Evolutionary conservation across 768 basidiomycete genomes (phyloP).

Genomic region (Boletus speciosus): DNA sequence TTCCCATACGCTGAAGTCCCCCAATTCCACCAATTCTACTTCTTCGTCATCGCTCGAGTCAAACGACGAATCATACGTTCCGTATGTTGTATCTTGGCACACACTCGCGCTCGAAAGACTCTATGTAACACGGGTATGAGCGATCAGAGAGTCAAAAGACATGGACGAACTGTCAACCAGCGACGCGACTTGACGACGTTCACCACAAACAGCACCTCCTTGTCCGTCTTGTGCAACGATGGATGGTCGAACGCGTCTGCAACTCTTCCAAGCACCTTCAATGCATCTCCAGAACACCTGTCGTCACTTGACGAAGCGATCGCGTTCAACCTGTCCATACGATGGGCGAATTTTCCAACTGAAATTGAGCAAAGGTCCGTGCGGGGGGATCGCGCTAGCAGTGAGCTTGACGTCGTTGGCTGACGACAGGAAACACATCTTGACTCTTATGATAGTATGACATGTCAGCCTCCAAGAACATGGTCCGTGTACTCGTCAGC

Average conservation of each 20-base stretch:
- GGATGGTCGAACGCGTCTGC: constrained; percentile 32
- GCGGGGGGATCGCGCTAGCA: not conserved
- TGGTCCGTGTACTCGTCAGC: constrained; percentile 5
- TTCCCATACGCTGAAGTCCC: constrained; percentile 13
- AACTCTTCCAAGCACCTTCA: constrained; percentile 25
- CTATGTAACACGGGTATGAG: not conserved
- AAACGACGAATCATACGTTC: constrained; percentile 8
- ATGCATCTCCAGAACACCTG: constrained; percentile 9
- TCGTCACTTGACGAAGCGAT: not conserved
- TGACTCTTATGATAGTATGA: not conserved
- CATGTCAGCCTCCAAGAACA: constrained; percentile 17
- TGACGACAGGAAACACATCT: not conserved
- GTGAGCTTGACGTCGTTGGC: not conserved
- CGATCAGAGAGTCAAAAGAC: not conserved
- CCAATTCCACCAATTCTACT: constrained; percentile 13
- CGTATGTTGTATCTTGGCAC: not conserved
- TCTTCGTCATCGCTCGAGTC: constrained; percentile 19
- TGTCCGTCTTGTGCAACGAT: constrained; percentile 15
- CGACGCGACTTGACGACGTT: constrained; percentile 23
- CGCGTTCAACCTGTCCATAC: constrained; percentile 7
- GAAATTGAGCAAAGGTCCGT: not conserved
- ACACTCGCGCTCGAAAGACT: constrained; percentile 15
- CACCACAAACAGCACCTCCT: constrained; percentile 18
- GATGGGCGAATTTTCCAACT: not conserved
- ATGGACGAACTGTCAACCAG: constrained; percentile 18